Evolutionary conservation across 2,329 filamentous ascomycete genomes (phyloP), one percentile per base, ranked within the genome.

Genomic region (Xylaria sp.): DNA sequence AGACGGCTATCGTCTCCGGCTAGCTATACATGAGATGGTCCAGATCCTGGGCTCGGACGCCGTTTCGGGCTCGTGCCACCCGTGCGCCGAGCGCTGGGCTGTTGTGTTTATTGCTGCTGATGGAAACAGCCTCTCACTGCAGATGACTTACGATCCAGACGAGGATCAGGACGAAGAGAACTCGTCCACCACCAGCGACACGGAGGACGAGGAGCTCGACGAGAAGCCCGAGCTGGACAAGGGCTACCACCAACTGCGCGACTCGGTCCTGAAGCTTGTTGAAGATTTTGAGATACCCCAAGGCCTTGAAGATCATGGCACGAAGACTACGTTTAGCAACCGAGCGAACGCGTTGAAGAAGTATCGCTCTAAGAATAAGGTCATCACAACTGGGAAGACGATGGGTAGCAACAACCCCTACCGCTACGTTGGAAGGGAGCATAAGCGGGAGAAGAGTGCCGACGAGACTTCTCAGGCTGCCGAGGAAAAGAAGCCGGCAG

Each of bases 221-320:
- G 79, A 83, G 41, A 76, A 78, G 2, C 78, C 82, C 0, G 89
- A 90, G 48, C 76, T 91, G 2, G 86, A 90, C 69, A 90, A 89
- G 63, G 89, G 92, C 65, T 92, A 92, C 62, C 89, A 92, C 66
- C 88, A 90, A 59, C 74, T 95, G 3, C 87, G 92, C 53, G 87
- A 91, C 56, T 90, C 90, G 0, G 90, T 95, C 48, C 74, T 91
- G 54, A 92, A 89, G 68, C 78, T 95, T 4, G 88, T 94, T 1
- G 84, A 91, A 65, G 90, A 95, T 59, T 92, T 89, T 57, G 90
- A 94, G 65, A 89, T 92, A 40, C 87, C 89, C 0, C 85, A 88
- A 48, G 84, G 81, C 39, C 72, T 87, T 9, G 83, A 87, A 42
- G 79, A 81, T 4, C 82, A 83, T 45, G 80, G 78, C 24, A 77